Base-by-base conservation (phyloP, 352 stramenopile species). In the Phytopythium boreale region DNA sequence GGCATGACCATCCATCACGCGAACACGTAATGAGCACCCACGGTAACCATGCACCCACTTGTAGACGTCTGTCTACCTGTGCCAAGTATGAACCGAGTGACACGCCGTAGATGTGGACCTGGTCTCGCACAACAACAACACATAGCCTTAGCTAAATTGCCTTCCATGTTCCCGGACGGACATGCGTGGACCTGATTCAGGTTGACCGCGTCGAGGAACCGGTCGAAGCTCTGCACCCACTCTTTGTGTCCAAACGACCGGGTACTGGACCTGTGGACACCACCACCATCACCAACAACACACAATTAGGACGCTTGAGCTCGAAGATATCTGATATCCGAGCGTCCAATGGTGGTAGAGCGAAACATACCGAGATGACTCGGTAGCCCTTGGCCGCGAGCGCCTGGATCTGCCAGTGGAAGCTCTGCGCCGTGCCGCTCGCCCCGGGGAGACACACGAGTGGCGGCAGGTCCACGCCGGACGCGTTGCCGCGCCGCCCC, bases 191-290 rank as follows among this genome's bases (percentile, higher is more conserved):
- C 73, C 64, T 83, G 60, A 6, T 68, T 39, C 5, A 93, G 57
- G 46, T 83, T 73, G 61, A 90, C 70, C 5, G 82, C 80, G 39
- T 90, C 83, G 26, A 93, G 73, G 64, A 93, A 90, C 15, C 84
- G 75, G 47, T 93, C 84, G 50, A 93, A 93, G 68, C 80, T 88
- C 63, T 93, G 82, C 47, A 93, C 77, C 84, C 82, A 91, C 51
- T 91, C 82, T n/a, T 91, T 90, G 80, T n/a, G 70, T 89, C 84
- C 84, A 93, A 52, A 91, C 79, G 27, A 84, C 67, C 4, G 84
- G 84, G 27, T 90, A 69, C 59, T 93, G 84, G n/a, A 92, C 68
- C 82, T 80, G 58, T n/a, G n/a, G n/a, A n/a, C n/a, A 7, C 29
- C 19, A 52, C 15, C 58, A 26, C 24, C 26, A 61, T 26, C 8